Evolutionary conservation across 495 filamentous ascomycete species (phyloP).

Genomic region (Aspergillus egyptiacus): DNA sequence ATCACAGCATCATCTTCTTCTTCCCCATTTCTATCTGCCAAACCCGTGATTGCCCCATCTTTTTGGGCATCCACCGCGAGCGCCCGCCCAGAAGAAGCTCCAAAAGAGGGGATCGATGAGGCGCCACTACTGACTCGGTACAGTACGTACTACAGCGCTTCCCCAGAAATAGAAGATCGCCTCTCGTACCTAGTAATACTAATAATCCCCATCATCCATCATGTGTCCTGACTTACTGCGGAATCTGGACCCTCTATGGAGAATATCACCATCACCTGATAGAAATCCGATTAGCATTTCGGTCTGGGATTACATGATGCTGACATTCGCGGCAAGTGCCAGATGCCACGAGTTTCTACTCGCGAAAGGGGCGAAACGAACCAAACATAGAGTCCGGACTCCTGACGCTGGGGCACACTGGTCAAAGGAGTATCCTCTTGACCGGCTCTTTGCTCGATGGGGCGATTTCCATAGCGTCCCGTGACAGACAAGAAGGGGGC

Average conservation of each 20-base stretch:
- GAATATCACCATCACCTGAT: conserved; percentile 13
- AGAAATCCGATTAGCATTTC: conserved; percentile 18
- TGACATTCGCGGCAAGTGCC: conserved; percentile 3
- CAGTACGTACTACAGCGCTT: not conserved
- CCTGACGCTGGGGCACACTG: not conserved
- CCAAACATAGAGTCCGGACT: not conserved
- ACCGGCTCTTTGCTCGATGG: not conserved
- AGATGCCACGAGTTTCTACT: conserved; percentile 4
- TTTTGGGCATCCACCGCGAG: not conserved
- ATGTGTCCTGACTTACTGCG: conserved; percentile 3
- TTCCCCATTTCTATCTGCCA: not conserved
- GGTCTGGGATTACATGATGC: conserved; percentile 12
- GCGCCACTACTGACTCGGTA: not conserved
- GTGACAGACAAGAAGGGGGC: conserved; percentile 15
- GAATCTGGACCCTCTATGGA: conserved; percentile 16
- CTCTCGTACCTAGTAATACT: too few species aligned
- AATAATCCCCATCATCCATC: conserved; percentile 11
- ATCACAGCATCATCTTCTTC: too few species aligned
- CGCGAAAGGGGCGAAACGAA: conserved; percentile 18
- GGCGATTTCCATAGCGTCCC: conserved; percentile 5
- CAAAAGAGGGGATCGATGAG: not conserved
- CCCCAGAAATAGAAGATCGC: not conserved
- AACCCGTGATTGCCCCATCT: not conserved
- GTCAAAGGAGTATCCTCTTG: too few species aligned
- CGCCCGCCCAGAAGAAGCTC: not conserved